These are phyloP conservation scores for Halophytophthora polymorphica DNA, from an alignment of 352 stramenopile genomes.

Conservation along the genomic window DNA sequence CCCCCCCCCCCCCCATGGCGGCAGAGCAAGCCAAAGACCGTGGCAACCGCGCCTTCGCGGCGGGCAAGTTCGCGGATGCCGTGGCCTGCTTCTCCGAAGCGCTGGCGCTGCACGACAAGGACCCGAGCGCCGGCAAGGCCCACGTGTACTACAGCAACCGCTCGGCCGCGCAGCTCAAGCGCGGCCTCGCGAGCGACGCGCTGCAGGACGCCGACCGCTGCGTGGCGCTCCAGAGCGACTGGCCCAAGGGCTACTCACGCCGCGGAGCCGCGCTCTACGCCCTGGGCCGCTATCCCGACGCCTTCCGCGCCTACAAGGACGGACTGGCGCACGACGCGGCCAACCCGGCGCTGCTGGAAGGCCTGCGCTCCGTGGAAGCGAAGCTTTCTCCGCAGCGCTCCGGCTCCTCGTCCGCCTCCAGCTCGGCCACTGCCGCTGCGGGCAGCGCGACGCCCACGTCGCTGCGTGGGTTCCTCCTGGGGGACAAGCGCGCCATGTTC, in stretches of 20 bases:
- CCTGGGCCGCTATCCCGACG: constrained; percentile 63
- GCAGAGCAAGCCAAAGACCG: constrained; percentile 87
- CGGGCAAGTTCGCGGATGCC: constrained; percentile 65
- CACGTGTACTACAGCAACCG: constrained; percentile 86
- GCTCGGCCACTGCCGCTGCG: constrained; percentile 2
- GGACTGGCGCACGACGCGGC: constrained; percentile 55
- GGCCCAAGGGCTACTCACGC: constrained; percentile 87
- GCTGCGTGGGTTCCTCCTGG: constrained; percentile 43
- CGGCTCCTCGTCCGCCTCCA: neutral
- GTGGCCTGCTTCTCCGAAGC: constrained; percentile 76
- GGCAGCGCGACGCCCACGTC: constrained; percentile 21
- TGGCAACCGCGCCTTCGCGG: constrained; percentile 77
- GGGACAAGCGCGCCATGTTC: constrained; percentile 68
- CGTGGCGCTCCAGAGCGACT: constrained; percentile 66
- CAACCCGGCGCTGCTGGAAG: constrained; percentile 71
- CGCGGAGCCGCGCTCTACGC: constrained; percentile 73
- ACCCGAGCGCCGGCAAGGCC: constrained; percentile 27
- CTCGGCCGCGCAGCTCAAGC: constrained; percentile 81
- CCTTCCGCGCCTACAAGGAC: constrained; percentile 77
- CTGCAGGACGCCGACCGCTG: constrained; percentile 82
- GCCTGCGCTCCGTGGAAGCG: constrained; percentile 54
- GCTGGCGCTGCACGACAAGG: constrained; percentile 51
- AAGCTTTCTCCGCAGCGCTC: constrained; percentile 34
- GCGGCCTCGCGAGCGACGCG: constrained; percentile 56
- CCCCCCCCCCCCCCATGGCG: constrained; percentile 41